Percentiles rank a stretch among this genome's conserved stretches.
Conservation (phyloP, 73 alveolate genomes). For the Tetrahymena borealis region DNA sequence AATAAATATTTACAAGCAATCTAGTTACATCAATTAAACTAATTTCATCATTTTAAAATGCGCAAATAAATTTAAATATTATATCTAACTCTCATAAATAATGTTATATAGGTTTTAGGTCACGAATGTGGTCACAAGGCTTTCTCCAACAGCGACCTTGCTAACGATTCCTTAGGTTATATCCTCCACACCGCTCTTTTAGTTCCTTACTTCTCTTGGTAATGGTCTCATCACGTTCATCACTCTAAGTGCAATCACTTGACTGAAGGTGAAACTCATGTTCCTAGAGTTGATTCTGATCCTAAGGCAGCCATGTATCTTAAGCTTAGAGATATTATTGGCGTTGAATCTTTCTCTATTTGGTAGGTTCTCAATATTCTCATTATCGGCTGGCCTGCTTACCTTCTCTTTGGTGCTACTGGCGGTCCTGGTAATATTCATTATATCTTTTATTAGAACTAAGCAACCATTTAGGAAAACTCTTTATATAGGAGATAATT, state of each 20-base stretch:
- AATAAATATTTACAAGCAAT: too few species aligned
- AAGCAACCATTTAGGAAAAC: too few species aligned
- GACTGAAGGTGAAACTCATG: slow-evolving; percentile 48
- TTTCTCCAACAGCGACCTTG: slow-evolving; percentile 4
- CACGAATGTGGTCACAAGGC: slow-evolving; percentile 46
- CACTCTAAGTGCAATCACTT: slow-evolving; percentile 38
- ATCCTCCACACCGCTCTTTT: slow-evolving; percentile 14
- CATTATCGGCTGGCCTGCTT: slow-evolving; percentile 37
- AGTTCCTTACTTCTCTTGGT: slow-evolving; percentile 45
- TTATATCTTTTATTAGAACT: too few species aligned
- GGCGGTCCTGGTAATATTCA: slow-evolving; percentile 37
- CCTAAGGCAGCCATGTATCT: slow-evolving; percentile 19
- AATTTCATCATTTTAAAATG: too few species aligned
- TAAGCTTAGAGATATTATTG: slow-evolving; percentile 35
- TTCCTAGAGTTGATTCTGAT: slow-evolving; percentile 17
- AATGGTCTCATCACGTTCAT: slow-evolving; percentile 38
- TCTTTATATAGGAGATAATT: too few species aligned
- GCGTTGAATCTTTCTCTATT: slow-evolving; percentile 37
- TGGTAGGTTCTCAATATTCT: slow-evolving; percentile 18
- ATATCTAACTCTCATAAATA: too few species aligned
- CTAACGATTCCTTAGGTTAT: slow-evolving; percentile 30
- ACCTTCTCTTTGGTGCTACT: slow-evolving; percentile 27
- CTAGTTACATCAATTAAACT: too few species aligned
- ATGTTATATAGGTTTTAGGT: slow-evolving; percentile 36
- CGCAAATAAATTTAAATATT: too few species aligned